Percentiles rank a stretch among this genome's conserved stretches.
phyloP scores from a whole-genome alignment of 2,329 filamentous ascomycete species.

The Phaeosphaeria sp. region DNA sequence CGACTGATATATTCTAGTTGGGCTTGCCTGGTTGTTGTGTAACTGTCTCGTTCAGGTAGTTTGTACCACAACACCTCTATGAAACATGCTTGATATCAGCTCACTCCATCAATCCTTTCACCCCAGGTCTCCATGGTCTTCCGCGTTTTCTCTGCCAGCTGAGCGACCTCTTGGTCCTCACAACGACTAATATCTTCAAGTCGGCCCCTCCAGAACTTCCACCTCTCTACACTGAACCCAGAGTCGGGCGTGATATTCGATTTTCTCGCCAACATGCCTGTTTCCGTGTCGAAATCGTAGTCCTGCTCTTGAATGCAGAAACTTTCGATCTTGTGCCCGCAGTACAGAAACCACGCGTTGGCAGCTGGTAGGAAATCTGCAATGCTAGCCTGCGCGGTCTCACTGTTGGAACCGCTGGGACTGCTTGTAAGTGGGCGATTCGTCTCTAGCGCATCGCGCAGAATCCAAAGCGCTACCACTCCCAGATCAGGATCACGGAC shows the following conservation, averaged over 20 bases:
- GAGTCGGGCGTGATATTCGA: not conserved
- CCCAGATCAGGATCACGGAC: not conserved
- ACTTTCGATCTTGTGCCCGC: not conserved
- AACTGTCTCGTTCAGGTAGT: not conserved
- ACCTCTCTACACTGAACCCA: not conserved
- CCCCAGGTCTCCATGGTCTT: not conserved
- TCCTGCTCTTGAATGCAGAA: not conserved
- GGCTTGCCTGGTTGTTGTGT: too few relatives aligned
- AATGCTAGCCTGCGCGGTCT: not conserved
- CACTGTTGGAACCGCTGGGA: not conserved
- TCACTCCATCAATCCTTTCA: not conserved
- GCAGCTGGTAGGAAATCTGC: not conserved
- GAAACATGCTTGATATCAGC: not conserved
- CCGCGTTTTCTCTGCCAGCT: not conserved
- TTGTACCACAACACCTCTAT: not conserved
- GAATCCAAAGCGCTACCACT: not conserved
- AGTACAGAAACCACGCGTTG: not conserved
- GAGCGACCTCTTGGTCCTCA: not conserved
- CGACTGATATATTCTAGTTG: too few relatives aligned
- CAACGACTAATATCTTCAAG: not conserved
- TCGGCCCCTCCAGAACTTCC: not conserved
- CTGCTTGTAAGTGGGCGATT: not conserved
- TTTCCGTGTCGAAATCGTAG: not conserved
- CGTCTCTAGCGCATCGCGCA: not conserved
- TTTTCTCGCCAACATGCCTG: not conserved